These are phyloP conservation scores for Citrus sinensis DNA, from an alignment of 345 rosid species.

Conservation along the genomic window DVS_A1.0 CM039161.1:20887501-20888000, in stretches of 20 bases:
- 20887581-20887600: not conserved
- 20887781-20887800: too few relatives aligned
- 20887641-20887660: not conserved
- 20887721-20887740: not conserved
- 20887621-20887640: not conserved
- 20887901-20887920: not conserved
- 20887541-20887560: not conserved
- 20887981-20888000: too few relatives aligned
- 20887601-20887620: not conserved
- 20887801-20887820: too few relatives aligned
- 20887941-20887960: too few relatives aligned
- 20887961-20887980: too few relatives aligned
- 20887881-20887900: too few relatives aligned
- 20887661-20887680: not conserved
- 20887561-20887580: not conserved
- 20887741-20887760: not conserved
- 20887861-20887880: too few relatives aligned
- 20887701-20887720: too few relatives aligned
- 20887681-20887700: not conserved
- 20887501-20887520: not conserved
- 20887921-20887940: not conserved
- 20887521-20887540: not conserved
- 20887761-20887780: not conserved
- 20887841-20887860: too few relatives aligned
- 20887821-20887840: too few relatives aligned